Evolutionary conservation across 2,329 filamentous ascomycete species (phyloP), one percentile per base, ranked within the genome.

Genomic region (Pseudocercospora cruenta): DNA sequence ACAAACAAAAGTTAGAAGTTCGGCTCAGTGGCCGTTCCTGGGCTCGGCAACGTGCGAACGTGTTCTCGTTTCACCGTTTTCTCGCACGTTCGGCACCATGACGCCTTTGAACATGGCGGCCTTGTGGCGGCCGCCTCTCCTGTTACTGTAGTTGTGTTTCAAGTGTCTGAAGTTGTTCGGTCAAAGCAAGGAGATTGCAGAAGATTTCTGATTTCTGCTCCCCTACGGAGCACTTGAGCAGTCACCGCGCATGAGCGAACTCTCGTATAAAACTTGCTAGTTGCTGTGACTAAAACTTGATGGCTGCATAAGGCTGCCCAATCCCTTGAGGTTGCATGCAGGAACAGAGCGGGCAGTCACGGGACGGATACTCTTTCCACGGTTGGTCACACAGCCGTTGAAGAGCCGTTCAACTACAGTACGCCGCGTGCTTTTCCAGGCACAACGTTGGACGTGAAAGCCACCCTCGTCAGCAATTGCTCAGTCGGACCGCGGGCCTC

Each of bases 261-360:
- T 36, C 54, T 36, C 28, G 54, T 58, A 36, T 58, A 39, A 10
- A 33, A 39, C 24, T 16, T 12, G 28, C 28, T 58, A 58, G 54
- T 58, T 22, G 8, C 54, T 22, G 33, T 39, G 31, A 10, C 54
- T 36, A 26, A 22, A 31, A 26, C 51, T 36, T 59, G n/a, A 14
- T 45, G 39, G 33, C 54, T 58, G 54, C 54, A 58, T 59, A 26
- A 45, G 33, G 57, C 33, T 59, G n/a, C 33, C 39, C 33, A 39
- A 45, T 59, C 33, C 21, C 33, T 45, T 26, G 10, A 16, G n/a
- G 26, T 22, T 26, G 57, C 57, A 59, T 59, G 57, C 57, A 59
- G 57, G 57, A 59, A 59, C 57, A 59, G n/a, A 26, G 33, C 51
- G 22, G 24, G 5, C 7, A n/a, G 22, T 26, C 24, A 24, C 12